Evolutionary conservation across 2,329 filamentous ascomycete species (phyloP), one percentile per base, ranked within the genome.

Genomic region (Diaporthe ampelina): DNA sequence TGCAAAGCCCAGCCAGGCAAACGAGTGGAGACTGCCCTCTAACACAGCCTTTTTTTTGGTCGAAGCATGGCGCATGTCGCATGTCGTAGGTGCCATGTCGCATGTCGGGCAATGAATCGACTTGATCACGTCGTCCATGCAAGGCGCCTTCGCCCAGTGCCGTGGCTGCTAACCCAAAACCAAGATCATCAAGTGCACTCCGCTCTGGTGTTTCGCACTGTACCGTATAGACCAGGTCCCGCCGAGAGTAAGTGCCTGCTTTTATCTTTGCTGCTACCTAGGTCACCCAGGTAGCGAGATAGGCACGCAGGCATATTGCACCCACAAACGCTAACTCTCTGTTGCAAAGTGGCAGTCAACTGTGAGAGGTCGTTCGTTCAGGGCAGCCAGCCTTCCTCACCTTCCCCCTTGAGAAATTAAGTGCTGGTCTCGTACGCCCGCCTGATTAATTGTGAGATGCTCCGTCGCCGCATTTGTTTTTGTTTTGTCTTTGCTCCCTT

Each of bases 41-140:
- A 29, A 68, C 63, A 68, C 63, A 68, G 63, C 63, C 63, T 54
- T 68, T 54, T 54, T 68, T 68, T 54, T 40, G 63, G 63, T 68
- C 48, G 48, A 68, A 68, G 63, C 63, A 68, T 68, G 48, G 48
- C 63, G 32, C 63, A 67, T 67, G 63, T 67, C 63, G 63, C 58
- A 63, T 26, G 45, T 57, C 54, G 54, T 32, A 57, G 17, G 26
- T 57, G 24, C 24, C 54, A 57, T 58, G 32, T 68, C 63, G 63
- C 63, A 68, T 68, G 63, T 52, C 63, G 63, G 63, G 63, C 63
- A 68, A 68, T 68, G 63, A 68, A 54, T 68, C 63, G 63, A 68
- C 63, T 52, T 68, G 48, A 68, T 68, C 63, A 54, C 29, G 63
- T 68, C 63, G 45, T 54, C 63, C 32, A 68, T 68, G 63, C 63